Conservation (phyloP, 805 yeast species). For the Schwanniomyces sp. region DNA sequence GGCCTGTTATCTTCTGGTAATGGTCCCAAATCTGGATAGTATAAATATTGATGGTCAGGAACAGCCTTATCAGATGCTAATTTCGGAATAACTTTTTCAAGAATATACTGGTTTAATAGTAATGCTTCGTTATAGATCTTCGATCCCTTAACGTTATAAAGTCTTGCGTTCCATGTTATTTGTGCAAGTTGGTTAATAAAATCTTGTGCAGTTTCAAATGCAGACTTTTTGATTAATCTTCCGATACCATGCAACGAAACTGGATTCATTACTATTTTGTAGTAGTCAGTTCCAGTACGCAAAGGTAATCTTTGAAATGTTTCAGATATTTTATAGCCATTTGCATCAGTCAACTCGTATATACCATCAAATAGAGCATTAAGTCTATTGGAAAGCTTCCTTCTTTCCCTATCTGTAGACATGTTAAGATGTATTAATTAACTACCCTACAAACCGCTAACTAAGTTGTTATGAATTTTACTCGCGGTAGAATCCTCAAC, state of each 20-base stretch:
- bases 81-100: constrained; percentile 47
- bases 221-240: constrained; percentile 51
- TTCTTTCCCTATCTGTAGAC: constrained; percentile 38
- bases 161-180: constrained; percentile 87
- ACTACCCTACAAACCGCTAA: background rate
- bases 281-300: constrained; percentile 74
- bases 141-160: constrained; percentile 73
- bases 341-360: constrained; percentile 37
- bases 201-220: constrained; percentile 61
- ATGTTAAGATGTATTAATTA: constrained; percentile 9
- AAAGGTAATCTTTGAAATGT: constrained; percentile 76
- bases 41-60: constrained; percentile 33
- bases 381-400: constrained; percentile 34
- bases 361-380: constrained; percentile 37
- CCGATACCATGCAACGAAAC: constrained; percentile 74
- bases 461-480: background rate
- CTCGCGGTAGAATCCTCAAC: background rate
- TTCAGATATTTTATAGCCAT: constrained; percentile 47
- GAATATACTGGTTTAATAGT: constrained; percentile 53
- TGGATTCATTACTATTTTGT: constrained; percentile 75
- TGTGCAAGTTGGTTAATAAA: constrained; percentile 79
- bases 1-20: constrained; percentile 52
- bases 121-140: constrained; percentile 68
- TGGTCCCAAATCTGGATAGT: constrained; percentile 68
- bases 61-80: constrained; percentile 43